These are phyloP conservation scores for Candida vartiovaarae DNA, from an alignment of 805 yeast species.

Conservation along the genomic window DNA sequence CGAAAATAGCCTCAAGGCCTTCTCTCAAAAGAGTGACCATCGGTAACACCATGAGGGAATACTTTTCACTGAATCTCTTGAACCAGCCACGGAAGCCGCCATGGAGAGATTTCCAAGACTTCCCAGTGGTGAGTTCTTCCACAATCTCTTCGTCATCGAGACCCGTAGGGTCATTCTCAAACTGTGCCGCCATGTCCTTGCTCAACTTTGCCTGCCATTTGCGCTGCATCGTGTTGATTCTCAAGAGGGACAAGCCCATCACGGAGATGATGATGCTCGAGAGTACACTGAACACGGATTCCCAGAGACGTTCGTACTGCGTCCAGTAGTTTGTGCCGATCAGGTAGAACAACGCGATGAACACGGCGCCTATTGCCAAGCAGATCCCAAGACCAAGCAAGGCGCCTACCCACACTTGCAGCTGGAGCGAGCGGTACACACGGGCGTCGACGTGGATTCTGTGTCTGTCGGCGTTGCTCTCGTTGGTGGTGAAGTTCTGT, in stretches of 20 bases:
- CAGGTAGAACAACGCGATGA: conserved; percentile 66
- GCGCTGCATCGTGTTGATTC: conserved; percentile 75
- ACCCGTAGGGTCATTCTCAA: conserved; percentile 12
- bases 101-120: not conserved
- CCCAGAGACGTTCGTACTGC: conserved; percentile 83
- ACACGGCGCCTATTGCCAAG: conserved; percentile 61
- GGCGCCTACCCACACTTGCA: conserved; percentile 86
- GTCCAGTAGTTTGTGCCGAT: conserved; percentile 85
- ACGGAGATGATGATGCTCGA: conserved; percentile 75
- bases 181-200: conserved; percentile 43
- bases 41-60: conserved; percentile 72
- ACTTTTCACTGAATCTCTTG: conserved; percentile 34
- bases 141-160: conserved; percentile 7
- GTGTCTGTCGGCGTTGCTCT: conserved; percentile 1
- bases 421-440: conserved; percentile 38
- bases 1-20: conserved; percentile 88
- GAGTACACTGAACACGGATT: conserved; percentile 72
- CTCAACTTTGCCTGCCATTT: conserved; percentile 75
- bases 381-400: conserved; percentile 64
- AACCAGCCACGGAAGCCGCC: conserved; percentile 9
- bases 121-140: not conserved
- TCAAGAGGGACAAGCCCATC: conserved; percentile 79
- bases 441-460: conserved; percentile 24
- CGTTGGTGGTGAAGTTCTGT: conserved; percentile 59
- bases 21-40: conserved; percentile 82